Base-by-base conservation (phyloP, 345 rosid genomes). In the Luvunga scandens region DNA sequence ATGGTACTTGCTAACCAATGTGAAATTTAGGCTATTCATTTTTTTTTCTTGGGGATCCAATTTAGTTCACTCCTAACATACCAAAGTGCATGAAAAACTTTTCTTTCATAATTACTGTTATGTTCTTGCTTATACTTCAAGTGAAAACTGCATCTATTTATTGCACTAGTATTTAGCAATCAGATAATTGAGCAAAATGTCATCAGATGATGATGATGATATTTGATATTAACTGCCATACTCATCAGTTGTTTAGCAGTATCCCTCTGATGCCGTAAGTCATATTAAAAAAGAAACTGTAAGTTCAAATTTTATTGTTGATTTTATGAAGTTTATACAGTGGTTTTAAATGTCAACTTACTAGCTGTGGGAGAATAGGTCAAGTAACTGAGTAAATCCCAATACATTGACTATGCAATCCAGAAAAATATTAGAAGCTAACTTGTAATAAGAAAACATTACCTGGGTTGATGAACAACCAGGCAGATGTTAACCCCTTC, bases 391-490 rank as follows among this genome's bases (percentile, higher is more conserved):
- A 25, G 13, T 61, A 19, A 16, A 53, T 7, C 22, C 21, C 12
- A 5, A 53, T 53, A 5, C 2, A 1, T 18, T 16, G 21, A 53
- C 57, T 13, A 18, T 7, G 57, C 22, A 53, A 53, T 53, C 62
- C 10, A 45, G 9, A 19, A 33, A 7, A 39, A 12, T 21, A 55
- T 24, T 31, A 76, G 12, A 56, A 55, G 31, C 12, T 42, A 45
- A 61, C 12, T 63, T 73, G 22, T 22, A 33, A 53, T 16, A 28
- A 9, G 60, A 31, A 71, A 57, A n/a, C 1, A 59, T 77, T 84
- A 90, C 98, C 99, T 94, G 24, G 99, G 98, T 80, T 96, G 98
- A 81, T 96, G 99, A 86, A 96, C 94, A 71, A 94, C 98, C 97
- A 89, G 89, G 91, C 94, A 91, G 81, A 96, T 81, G 81, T 90